Evolutionary conservation across 2,329 filamentous ascomycete species (phyloP), one percentile per base, ranked within the genome.

Genomic region (Sphaerulina populicola): DNA sequence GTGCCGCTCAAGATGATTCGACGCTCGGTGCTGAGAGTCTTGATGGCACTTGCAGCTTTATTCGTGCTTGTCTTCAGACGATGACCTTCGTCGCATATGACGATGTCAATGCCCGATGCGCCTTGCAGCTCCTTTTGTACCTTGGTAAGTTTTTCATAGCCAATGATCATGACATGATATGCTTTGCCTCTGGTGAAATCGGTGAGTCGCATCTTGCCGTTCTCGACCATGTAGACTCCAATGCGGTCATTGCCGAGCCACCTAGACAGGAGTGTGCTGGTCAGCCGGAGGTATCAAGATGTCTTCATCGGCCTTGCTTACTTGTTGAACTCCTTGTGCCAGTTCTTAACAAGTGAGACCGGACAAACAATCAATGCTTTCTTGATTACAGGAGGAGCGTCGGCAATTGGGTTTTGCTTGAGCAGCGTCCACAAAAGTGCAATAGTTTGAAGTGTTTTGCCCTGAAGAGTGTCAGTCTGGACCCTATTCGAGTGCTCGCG

Each of bases 341-440:
- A 88, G 57, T 88, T 88, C 53, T 79, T 78, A 56, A 86, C 85
- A 8, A 87, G 68, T 1, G 82, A 84, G 4, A 85, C 84, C 0
- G 84, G 84, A 57, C 84, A 87, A 1, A 87, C 83, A 54, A 88
- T 82, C 43, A 88, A 69, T 0, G 83, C 83, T 62, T 86, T 87
- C 57, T 78, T 83, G 42, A 87, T 75, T 0, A 86, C 77, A 1
- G 82, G 79, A 2, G 69, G 60, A 27, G 71, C 74, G 36, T 77
- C 77, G 57, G 80, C 73, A 5, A 85, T 73, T 0, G 83, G 82
- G 61, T 83, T 86, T 61, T 87, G 83, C 64, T 86, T 86, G 55
- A 87, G 68, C 31, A 87, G 66, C 1, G 83, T 87, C 83, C 83
- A 87, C 10, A 87, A 63, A 41, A 87, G 67, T 2, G 83, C 73